Evolutionary conservation across 371 early-diverging fungal species (phyloP).

Genomic region (Mortierella sp.): DNA sequence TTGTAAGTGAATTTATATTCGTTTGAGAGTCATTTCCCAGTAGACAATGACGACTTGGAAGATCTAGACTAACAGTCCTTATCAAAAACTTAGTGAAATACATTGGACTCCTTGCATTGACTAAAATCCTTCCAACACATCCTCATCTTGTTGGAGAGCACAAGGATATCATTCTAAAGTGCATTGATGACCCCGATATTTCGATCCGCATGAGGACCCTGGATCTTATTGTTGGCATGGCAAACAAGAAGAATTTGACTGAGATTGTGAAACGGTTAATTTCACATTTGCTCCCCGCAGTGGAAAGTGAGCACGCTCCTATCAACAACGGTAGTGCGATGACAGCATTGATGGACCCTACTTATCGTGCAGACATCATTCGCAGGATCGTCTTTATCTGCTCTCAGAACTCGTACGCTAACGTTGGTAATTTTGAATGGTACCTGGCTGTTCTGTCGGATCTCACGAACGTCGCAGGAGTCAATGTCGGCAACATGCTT

Average conservation of each 20-base stretch:
- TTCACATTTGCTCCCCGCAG: constrained; percentile 78
- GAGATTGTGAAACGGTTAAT: constrained; percentile 88
- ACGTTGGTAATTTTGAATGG: constrained; percentile 96
- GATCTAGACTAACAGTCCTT: neutral
- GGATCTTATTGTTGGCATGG: constrained; percentile 89
- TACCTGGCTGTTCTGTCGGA: constrained; percentile 86
- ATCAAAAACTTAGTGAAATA: constrained; percentile 80
- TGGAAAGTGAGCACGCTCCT: constrained; percentile 23
- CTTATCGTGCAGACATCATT: constrained; percentile 85
- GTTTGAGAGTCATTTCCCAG: too few species aligned
- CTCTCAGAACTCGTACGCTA: constrained; percentile 84
- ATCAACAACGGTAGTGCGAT: constrained; percentile 26
- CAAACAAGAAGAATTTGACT: constrained; percentile 80
- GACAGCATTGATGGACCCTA: constrained; percentile 70
- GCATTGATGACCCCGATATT: constrained; percentile 93
- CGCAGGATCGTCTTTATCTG: constrained; percentile 87
- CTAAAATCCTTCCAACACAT: constrained; percentile 81
- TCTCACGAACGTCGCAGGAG: constrained; percentile 79
- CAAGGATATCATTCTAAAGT: constrained; percentile 85
- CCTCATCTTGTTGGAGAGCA: constrained; percentile 89
- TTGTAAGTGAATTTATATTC: constrained; percentile 62
- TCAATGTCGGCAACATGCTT: constrained; percentile 78
- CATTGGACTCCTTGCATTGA: constrained; percentile 89
- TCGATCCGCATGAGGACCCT: constrained; percentile 91
- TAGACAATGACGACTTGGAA: neutral